Evolutionary conservation across 2,329 filamentous ascomycete species (phyloP).

Genomic region (Venturia oleaginea): DNA sequence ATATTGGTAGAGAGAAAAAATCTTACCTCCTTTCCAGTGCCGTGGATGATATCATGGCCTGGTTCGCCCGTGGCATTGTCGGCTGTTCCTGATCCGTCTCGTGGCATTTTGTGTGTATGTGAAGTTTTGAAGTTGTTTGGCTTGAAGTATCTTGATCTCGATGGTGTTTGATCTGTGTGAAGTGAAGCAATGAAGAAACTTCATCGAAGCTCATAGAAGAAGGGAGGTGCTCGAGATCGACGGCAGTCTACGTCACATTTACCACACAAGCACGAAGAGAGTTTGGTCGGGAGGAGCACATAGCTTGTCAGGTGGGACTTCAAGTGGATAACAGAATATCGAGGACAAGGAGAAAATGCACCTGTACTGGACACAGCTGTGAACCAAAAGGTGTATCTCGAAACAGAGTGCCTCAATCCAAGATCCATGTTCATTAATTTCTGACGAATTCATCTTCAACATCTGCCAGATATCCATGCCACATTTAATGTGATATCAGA

Average conservation of each 20-base stretch:
- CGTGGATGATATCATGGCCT: conserved; percentile 13
- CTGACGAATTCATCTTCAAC: too few species aligned
- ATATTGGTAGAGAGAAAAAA: too few species aligned
- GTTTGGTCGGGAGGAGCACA: neutral
- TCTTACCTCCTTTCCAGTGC: conserved; percentile 13
- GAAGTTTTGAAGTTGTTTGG: neutral
- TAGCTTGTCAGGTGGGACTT: neutral
- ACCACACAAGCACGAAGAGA: neutral
- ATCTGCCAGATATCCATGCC: too few species aligned
- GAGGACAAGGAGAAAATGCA: neutral
- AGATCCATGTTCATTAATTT: too few species aligned
- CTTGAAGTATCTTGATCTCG: neutral
- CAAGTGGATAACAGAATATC: neutral
- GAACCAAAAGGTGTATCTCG: too few species aligned
- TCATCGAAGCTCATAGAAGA: neutral
- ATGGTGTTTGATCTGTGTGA: neutral
- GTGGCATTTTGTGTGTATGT: conserved; percentile 10
- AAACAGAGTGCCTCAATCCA: too few species aligned
- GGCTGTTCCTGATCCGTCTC: conserved; percentile 12
- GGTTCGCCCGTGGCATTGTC: conserved; percentile 8
- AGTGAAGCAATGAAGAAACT: neutral
- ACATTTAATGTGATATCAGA: too few species aligned
- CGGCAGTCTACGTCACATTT: conserved; percentile 3
- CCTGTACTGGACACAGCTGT: too few species aligned
- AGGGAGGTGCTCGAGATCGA: neutral